These are phyloP conservation scores for Carex cristatella DNA, from an alignment of 176 grass and related monocot species.

Conservation along the genomic window DNA sequence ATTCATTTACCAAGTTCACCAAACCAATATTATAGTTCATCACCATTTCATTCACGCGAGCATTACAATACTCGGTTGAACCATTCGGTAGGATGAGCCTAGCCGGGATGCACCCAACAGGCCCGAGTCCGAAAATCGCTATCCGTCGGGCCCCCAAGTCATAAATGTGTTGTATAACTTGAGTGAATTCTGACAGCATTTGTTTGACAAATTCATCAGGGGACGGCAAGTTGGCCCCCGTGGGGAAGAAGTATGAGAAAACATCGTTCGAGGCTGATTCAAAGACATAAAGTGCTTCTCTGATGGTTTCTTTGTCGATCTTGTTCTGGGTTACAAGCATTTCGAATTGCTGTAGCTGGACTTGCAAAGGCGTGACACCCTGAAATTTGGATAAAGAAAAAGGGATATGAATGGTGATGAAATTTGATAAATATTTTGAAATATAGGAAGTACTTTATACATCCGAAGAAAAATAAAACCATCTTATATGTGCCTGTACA, in stretches of 20 bases:
- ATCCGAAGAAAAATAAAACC: background rate
- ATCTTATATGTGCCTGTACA: background rate
- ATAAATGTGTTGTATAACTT: background rate
- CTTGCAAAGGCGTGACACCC: background rate
- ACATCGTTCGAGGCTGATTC: background rate
- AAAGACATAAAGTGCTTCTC: background rate
- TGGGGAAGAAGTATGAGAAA: background rate
- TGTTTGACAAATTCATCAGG: conserved; percentile 9
- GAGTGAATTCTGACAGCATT: background rate
- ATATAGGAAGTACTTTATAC: background rate
- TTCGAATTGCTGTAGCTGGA: conserved; percentile 6
- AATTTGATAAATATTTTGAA: background rate
- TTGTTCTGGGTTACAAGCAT: background rate
- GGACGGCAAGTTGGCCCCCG: background rate
- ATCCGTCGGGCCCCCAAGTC: background rate
- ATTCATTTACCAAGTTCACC: background rate
- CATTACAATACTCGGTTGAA: background rate
- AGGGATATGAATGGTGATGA: background rate
- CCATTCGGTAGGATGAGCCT: background rate
- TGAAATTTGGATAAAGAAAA: background rate
- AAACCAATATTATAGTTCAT: background rate
- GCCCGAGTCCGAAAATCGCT: background rate
- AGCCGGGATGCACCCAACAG: conserved; percentile 6
- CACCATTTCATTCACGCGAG: background rate
- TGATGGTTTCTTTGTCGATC: background rate